phyloP scores from a whole-genome alignment of 495 filamentous ascomycete genomes.

The Extremus antarcticus region DNA sequence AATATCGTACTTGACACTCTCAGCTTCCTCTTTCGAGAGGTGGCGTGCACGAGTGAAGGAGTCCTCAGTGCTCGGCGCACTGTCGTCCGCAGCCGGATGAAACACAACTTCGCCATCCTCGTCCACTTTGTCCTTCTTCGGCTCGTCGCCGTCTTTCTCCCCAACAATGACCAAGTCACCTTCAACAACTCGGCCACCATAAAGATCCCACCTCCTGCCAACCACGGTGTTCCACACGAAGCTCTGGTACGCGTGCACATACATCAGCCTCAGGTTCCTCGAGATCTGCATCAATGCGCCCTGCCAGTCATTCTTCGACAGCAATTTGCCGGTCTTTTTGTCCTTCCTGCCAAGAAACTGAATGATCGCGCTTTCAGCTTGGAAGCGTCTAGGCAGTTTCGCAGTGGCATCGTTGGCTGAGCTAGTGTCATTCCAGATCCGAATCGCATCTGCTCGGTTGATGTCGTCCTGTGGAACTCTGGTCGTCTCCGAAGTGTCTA shows the following conservation, averaged over 20 bases:
- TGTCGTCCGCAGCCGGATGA: constrained; percentile 45
- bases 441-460: constrained; percentile 62
- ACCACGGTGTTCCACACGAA: constrained; percentile 83
- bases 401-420: constrained; percentile 47
- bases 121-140: constrained; percentile 41
- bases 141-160: constrained; percentile 33
- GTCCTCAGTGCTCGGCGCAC: constrained; percentile 43
- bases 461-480: constrained; percentile 58
- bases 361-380: constrained; percentile 67
- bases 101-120: constrained; percentile 60
- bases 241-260: constrained; percentile 91
- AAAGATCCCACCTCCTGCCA: constrained; percentile 63
- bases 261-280: constrained; percentile 77
- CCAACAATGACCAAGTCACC: constrained; percentile 75
- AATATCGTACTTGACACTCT: constrained; percentile 65
- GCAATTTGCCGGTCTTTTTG: constrained; percentile 15
- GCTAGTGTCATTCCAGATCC: constrained; percentile 52
- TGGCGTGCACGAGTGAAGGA: constrained; percentile 63
- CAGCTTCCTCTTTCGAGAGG: constrained; percentile 65
- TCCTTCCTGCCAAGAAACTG: constrained; percentile 47
- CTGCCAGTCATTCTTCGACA: constrained; percentile 49
- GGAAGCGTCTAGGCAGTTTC: constrained; percentile 67
- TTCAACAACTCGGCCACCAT: constrained; percentile 59
- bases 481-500: constrained; percentile 28
- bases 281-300: constrained; percentile 69